Evolutionary conservation across 2,329 filamentous ascomycete genomes (phyloP).

Genomic region (Colletotrichum sp.): DNA sequence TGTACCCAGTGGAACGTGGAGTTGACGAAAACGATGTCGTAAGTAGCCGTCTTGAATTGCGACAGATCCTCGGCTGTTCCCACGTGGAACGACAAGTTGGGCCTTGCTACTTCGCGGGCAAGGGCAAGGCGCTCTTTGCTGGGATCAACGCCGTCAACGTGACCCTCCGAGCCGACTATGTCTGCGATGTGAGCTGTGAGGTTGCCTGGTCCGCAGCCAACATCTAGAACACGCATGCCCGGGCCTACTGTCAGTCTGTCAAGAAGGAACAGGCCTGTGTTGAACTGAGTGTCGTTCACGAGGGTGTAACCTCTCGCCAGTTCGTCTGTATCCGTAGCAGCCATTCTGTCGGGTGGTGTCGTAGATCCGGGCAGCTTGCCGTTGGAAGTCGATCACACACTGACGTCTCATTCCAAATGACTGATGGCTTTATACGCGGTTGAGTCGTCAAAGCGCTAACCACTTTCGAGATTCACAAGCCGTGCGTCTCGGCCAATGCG

Average conservation of each 20-base stretch:
- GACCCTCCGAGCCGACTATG: background rate
- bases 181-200: conserved; percentile 3
- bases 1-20: conserved; percentile 11
- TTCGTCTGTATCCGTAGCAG: background rate
- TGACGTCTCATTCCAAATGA: background rate
- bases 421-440: background rate
- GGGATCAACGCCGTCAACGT: background rate
- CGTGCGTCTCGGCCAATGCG: background rate
- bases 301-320: background rate
- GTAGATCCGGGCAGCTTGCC: background rate
- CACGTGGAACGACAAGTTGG: background rate
- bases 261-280: background rate
- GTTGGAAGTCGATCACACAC: background rate
- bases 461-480: background rate
- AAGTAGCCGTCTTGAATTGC: conserved; percentile 29
- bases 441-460: background rate
- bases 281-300: background rate
- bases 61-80: conserved; percentile 42
- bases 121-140: background rate
- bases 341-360: background rate
- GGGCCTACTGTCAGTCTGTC: background rate
- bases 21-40: conserved; percentile 36
- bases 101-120: background rate
- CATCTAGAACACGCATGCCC: conserved; percentile 8
- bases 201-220: conserved; percentile 3